Conservation (phyloP, 2,329 filamentous ascomycete genomes). For the Xylogone sp. region DNA sequence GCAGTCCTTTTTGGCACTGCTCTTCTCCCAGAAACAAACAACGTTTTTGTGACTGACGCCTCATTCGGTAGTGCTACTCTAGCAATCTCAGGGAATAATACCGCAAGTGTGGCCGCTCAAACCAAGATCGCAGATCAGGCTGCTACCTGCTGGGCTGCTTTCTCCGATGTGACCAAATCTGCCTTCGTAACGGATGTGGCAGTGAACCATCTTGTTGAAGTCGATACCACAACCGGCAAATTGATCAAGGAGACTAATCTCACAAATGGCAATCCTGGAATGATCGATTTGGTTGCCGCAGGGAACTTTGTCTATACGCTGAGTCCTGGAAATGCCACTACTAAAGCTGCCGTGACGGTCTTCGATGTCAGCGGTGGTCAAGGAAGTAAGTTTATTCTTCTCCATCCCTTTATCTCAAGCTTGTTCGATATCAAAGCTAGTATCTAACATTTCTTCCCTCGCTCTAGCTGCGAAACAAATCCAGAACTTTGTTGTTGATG, state of each 20-base stretch:
- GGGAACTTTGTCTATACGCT: slow-evolving; percentile 57
- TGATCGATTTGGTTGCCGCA: slow-evolving; percentile 50
- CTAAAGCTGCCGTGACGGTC: slow-evolving; percentile 31
- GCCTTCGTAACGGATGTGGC: slow-evolving; percentile 57
- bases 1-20: slow-evolving; percentile 53
- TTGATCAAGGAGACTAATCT: slow-evolving; percentile 41
- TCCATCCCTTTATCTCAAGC: neutral
- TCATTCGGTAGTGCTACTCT: slow-evolving; percentile 53
- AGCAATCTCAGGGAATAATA: slow-evolving; percentile 31
- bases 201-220: slow-evolving; percentile 51
- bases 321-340: slow-evolving; percentile 19
- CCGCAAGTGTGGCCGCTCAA: slow-evolving; percentile 32
- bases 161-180: slow-evolving; percentile 43
- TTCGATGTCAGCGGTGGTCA: slow-evolving; percentile 32
- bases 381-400: slow-evolving; percentile 19
- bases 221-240: slow-evolving; percentile 45
- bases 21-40: slow-evolving; percentile 37
- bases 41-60: slow-evolving; percentile 51
- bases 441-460: neutral
- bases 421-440: no score
- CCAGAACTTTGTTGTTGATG: slow-evolving; percentile 31
- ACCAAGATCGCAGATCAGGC: slow-evolving; percentile 43
- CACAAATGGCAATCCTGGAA: slow-evolving; percentile 42
- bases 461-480: slow-evolving; percentile 24
- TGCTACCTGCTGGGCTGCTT: slow-evolving; percentile 57